These are phyloP conservation scores for Ramalina intermedia DNA, from an alignment of 495 filamentous ascomycete species.

Conservation along the genomic window DNA sequence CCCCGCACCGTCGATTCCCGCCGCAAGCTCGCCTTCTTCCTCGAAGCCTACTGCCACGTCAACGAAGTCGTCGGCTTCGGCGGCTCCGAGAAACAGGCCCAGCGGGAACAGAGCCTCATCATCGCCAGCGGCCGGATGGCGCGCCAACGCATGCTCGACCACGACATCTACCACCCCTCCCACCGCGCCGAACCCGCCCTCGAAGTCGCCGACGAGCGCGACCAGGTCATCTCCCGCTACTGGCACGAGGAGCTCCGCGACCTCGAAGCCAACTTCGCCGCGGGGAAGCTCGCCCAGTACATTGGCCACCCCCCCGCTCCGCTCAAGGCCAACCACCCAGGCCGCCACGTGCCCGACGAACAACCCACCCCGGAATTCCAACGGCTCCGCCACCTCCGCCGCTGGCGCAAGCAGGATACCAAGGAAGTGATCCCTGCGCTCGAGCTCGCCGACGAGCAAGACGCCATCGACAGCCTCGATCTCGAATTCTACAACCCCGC, in stretches of 20 bases:
- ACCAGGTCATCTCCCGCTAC: constrained; percentile 7
- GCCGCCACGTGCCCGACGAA: neutral
- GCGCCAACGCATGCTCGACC: constrained; percentile 21
- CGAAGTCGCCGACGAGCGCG: constrained; percentile 9
- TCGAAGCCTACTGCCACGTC: constrained; percentile 39
- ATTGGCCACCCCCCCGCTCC: neutral
- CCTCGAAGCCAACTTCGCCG: constrained; percentile 10
- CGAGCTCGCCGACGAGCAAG: constrained; percentile 15
- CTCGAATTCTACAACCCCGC: constrained; percentile 14
- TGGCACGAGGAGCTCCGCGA: constrained; percentile 16
- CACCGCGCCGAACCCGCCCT: constrained; percentile 19
- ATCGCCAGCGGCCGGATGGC: constrained; percentile 23
- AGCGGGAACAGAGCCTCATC: constrained; percentile 21
- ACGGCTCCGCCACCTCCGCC: neutral
- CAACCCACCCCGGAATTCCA: constrained; percentile 12
- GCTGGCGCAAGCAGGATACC: constrained; percentile 21
- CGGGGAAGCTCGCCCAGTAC: constrained; percentile 6
- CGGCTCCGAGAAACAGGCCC: constrained; percentile 5
- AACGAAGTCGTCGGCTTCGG: constrained; percentile 30
- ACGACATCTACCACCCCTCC: constrained; percentile 23
- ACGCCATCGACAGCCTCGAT: constrained; percentile 20
- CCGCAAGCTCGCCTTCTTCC: constrained; percentile 35
- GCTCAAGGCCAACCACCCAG: neutral
- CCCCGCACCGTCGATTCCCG: constrained; percentile 40
- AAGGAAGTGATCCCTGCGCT: constrained; percentile 16